Evolutionary conservation across 345 rosid genomes (phyloP), one percentile per base, ranked within the genome.

Genomic region (Euclidium syriacum): DNA sequence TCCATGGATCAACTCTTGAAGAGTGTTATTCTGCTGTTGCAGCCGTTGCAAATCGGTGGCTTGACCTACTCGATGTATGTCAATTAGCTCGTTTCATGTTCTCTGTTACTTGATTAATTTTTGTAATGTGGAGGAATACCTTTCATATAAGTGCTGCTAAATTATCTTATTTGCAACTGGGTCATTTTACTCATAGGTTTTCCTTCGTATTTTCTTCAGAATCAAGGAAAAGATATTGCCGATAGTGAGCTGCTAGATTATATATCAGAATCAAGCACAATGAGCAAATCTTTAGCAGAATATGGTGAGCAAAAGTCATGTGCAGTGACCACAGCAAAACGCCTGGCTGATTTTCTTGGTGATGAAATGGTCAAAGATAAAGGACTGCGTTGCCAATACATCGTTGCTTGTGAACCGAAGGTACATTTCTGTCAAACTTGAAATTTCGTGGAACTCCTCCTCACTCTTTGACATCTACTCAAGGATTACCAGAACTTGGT

Each of bases 181-280:
- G 32, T 47, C 46, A 24, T 33, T 61, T 56, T 57, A 7, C 40
- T 70, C 48, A 46, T 51, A 44, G 29, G 34, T 53, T 44, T 57
- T 18, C 52, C 51, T 32, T 53, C 65, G 46, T 16, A 49, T 48
- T 69, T 67, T 43, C 57, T 70, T 58, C 80, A 91, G 98, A 92
- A 81, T 80, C 91, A 85, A 76, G 98, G 98, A 53, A 81, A 73
- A 58, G 94, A 92, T 78, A 74, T 92, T 73, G 91, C 94, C 3
- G 98, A 92, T 36, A 80, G 91, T 71, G 98, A 92, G 77, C 78
- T 92, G 80, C 72, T 92, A 55, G 98, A 89, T 75, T 92, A 87
- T 73, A 89, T 92, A 76, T 89, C 98, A 48, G 98, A 92, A 77
- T 92, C 98, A 52, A 92, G 98, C 81, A 92, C 98, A 73, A 89